phyloP scores from a whole-genome alignment of 495 filamentous ascomycete genomes.

The Penicillium canariense region DNA sequence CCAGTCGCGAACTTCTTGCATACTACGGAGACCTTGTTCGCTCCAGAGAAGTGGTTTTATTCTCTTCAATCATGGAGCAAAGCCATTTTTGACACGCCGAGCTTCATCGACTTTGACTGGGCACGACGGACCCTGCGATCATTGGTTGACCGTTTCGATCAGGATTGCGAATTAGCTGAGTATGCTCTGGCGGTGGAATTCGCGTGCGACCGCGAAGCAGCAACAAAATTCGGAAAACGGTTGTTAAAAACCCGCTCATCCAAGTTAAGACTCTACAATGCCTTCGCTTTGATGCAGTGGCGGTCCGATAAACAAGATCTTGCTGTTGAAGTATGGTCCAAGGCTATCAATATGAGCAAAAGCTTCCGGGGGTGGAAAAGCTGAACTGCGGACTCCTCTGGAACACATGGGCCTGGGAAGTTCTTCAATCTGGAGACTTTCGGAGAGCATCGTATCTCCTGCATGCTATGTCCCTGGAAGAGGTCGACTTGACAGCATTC shows the following conservation, averaged over 20 bases:
- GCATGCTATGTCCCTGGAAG: slow-evolving; percentile 37
- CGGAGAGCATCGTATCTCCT: slow-evolving; percentile 48
- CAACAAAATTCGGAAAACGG: slow-evolving; percentile 68
- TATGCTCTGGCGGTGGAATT: slow-evolving; percentile 71
- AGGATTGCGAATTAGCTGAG: slow-evolving; percentile 58
- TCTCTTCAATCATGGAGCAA: slow-evolving; percentile 36
- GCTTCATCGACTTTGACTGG: slow-evolving; percentile 43
- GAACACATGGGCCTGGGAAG: slow-evolving; percentile 71
- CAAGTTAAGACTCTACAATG: slow-evolving; percentile 70
- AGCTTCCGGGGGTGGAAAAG: slow-evolving; percentile 36
- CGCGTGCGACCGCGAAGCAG: slow-evolving; percentile 50
- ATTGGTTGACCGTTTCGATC: slow-evolving; percentile 43
- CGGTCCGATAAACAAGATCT: slow-evolving; percentile 50
- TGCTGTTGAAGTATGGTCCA: slow-evolving; percentile 63
- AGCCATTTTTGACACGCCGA: slow-evolving; percentile 12
- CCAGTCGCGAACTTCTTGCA: slow-evolving; percentile 36
- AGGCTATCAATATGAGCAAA: slow-evolving; percentile 57
- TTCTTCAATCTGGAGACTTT: slow-evolving; percentile 49
- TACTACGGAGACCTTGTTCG: slow-evolving; percentile 40
- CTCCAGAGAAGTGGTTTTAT: slow-evolving; percentile 41
- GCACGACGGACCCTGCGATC: slow-evolving; percentile 52
- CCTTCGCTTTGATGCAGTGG: slow-evolving; percentile 71
- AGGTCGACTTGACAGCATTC: slow-evolving; percentile 24
- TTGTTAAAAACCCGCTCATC: slow-evolving; percentile 66
- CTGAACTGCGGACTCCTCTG: slow-evolving; percentile 57